Base-by-base conservation (phyloP, 352 stramenopile genomes). In the Phytopythium litorale region DNA sequence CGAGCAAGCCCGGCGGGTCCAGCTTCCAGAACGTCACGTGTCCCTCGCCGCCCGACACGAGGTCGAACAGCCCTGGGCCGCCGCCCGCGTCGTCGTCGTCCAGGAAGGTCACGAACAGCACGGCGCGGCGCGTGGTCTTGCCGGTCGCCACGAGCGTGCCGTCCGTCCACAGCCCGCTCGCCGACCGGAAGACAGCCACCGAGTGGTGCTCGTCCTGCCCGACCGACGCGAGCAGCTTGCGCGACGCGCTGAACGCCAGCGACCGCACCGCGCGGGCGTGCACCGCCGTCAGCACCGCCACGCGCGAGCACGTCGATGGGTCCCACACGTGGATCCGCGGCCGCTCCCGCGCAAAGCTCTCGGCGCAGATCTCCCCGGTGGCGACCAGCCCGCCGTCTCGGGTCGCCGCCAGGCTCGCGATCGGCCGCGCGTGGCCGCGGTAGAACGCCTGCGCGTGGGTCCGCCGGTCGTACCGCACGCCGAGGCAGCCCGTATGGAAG, bases 291-390 rank as follows among this genome's bases (percentile, higher is more conserved):
- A 94, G 64, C 28, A 86, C 63, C 1, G 73, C 57, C 6, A 91
- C 69, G 5, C 61, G 61, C 6, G 70, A 67, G 38, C 82, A 89
- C 3, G 80, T 82, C 11, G 80, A 71, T 18, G 80, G 80, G 50
- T 92, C 84, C 84, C 84, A 93, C 2, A 94, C 63, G 49, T 94
- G 84, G 12, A 94, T 84, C 1, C 77, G 77, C 18, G 84, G 84
- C 1, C 70, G 65, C 54, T 92, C 84, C 21, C 72, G 66, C 51
- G 78, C 64, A 37, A 84, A 70, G 52, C 75, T 79, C 40, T 86
- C 69, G 19, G 65, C 67, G 50, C 81, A 90, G 33, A 92, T 88
- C 66, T 94, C 84, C 7, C 84, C 84, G 0, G 82, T 91, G 13
- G 84, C 84, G 8, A 92, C 65, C 28, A 89, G 80, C 19, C 67